Percentiles rank a stretch among this genome's conserved stretches.
Conservation (phyloP, 495 filamentous ascomycete species). For the Neurospora sp. region DNA sequence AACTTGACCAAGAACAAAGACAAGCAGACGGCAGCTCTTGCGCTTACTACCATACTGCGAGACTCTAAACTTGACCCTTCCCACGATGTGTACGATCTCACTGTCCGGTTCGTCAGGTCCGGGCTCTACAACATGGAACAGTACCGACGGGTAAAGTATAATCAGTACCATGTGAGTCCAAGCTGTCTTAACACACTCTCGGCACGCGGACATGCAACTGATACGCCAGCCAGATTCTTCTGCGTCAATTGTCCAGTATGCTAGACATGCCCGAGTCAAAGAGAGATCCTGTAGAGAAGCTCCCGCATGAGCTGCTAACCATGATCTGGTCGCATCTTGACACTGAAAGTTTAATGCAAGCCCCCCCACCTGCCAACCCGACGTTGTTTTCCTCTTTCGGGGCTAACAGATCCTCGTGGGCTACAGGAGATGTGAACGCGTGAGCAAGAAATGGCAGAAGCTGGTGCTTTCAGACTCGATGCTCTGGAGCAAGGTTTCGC, state of each 20-base stretch:
- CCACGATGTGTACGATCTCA: conserved; percentile 1
- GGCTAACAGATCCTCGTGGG: neutral
- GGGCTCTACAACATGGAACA: conserved; percentile 7
- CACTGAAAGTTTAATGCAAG: conserved; percentile 10
- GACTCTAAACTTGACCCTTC: neutral
- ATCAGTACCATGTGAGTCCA: conserved; percentile 9
- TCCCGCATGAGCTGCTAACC: conserved; percentile 14
- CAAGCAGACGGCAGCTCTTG: neutral
- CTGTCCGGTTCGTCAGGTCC: conserved; percentile 6
- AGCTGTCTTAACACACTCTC: neutral
- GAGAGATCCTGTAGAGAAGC: conserved; percentile 13
- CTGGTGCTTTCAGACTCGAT: conserved; percentile 2
- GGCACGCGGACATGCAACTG: neutral
- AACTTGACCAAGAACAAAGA: conserved; percentile 2
- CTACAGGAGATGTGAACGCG: conserved; percentile 9
- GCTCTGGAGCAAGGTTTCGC: conserved; percentile 12
- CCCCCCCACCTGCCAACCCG: neutral
- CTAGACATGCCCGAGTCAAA: conserved; percentile 5
- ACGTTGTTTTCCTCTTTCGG: neutral
- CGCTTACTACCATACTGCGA: conserved; percentile 4
- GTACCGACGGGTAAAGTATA: conserved; percentile 2
- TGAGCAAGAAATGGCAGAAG: conserved; percentile 15
- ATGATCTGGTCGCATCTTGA: conserved; percentile 14
- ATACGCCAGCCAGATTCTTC: conserved; percentile 2
- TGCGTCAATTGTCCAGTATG: conserved; percentile 14